Evolutionary conservation across 176 grass and related monocot genomes (phyloP).

Genomic region (Phyllostachys edulis): DNA sequence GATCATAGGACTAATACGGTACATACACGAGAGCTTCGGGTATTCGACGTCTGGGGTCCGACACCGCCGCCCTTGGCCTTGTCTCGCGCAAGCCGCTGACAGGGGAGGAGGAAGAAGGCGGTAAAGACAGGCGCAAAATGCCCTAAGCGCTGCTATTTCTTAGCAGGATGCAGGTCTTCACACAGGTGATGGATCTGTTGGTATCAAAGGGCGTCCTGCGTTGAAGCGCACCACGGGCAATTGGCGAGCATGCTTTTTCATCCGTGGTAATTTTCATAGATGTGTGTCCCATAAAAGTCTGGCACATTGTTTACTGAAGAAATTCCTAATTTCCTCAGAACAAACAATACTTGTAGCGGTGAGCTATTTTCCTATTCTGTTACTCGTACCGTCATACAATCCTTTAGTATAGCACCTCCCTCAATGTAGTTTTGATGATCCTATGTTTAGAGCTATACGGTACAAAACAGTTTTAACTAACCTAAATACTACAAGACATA

Average conservation of each 20-base stretch:
- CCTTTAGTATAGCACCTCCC: background rate
- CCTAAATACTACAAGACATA: background rate
- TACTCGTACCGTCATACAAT: background rate
- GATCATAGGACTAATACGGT: too few relatives aligned
- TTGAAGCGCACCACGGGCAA: constrained; percentile 52
- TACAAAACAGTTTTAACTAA: background rate
- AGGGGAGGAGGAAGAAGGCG: too few relatives aligned
- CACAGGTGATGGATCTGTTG: constrained; percentile 65
- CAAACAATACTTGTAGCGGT: too few relatives aligned
- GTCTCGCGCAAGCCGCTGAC: too few relatives aligned
- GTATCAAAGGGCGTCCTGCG: constrained; percentile 48
- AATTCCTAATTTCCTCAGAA: background rate
- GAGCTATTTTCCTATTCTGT: background rate
- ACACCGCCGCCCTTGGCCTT: too few relatives aligned
- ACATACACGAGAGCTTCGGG: too few relatives aligned
- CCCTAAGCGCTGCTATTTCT: constrained; percentile 13
- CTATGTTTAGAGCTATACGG: background rate
- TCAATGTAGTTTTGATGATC: background rate
- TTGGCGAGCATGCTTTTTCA: constrained; percentile 65
- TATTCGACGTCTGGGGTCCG: too few relatives aligned
- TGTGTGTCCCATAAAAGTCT: background rate
- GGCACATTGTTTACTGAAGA: background rate
- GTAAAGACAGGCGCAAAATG: too few relatives aligned
- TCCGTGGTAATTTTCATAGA: constrained; percentile 46
- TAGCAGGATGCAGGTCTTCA: constrained; percentile 37